Evolutionary conservation across 1,284 basidiomycete species (phyloP), one percentile per base, ranked within the genome.

Genomic region (Sporisorium iseilematis-ciliati): DNA sequence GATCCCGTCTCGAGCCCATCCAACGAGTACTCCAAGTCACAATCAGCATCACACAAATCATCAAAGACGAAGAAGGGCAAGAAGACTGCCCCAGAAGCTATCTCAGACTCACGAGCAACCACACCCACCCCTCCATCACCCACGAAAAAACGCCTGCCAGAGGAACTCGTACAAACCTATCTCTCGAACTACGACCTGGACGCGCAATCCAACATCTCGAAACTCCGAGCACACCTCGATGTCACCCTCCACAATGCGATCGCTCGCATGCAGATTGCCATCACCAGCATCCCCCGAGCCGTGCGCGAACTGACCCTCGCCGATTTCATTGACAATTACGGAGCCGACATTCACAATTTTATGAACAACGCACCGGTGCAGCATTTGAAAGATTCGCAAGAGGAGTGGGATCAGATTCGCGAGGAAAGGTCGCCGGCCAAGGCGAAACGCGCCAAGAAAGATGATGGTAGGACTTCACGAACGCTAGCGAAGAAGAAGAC

Each of bases 111-210:
- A 14, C 59, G 64, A 20, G 50, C 63, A 3, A 59, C 64, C 23
- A 66, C 68, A 43, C 66, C 71, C 21, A 56, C 58, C 2, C 67
- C 72, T 8, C 51, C 70, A 5, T 73, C 65, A 6, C 60, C 63
- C 2, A 33, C 26, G 2, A 68, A 67, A 23, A 60, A 50, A 25
- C 57, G 57, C 23, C 23, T 80, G 33, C 75, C 78, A 12, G 75
- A 80, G 49, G 73, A 73, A 2, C 78, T 78, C 51, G 66, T 80
- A 21, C 64, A 70, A 40, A 52, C 62, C 7, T 78, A 64, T 35
- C 60, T 80, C 12, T 57, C 70, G 7, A 76, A 71, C 50, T 80
- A 78, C 54, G 78, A 80, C 50, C 42, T 80, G 12, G 75, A 80
- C n/a, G 45, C 57, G 10, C 52, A 64, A n/a, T 38, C 59, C 8